Percentiles rank a stretch among this genome's conserved stretches.
Conservation (phyloP, 257 asterid genomes). For the Pogostemon cablin region DNA sequence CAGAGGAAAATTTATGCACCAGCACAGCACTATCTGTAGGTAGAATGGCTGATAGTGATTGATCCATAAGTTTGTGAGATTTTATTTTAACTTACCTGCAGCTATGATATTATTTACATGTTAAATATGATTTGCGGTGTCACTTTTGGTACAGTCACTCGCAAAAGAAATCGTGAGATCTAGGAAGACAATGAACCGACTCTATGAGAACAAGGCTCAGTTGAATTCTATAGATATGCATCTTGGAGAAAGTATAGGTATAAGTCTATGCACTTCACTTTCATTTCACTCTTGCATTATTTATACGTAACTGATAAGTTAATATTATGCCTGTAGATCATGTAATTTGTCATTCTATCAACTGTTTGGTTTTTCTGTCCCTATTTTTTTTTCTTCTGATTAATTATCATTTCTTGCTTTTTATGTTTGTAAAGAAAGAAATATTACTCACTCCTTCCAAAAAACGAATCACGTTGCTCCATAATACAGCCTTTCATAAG, state of each 20-base stretch:
- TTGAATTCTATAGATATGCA: conserved; percentile 96
- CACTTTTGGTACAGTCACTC: conserved; percentile 58
- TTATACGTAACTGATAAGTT: neutral
- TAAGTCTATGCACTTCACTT: conserved; percentile 30
- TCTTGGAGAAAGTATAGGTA: conserved; percentile 97
- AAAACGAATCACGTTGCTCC: too few relatives aligned
- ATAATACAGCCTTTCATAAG: too few relatives aligned
- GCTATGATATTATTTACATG: neutral
- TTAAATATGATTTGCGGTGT: conserved; percentile 20
- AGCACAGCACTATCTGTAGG: neutral
- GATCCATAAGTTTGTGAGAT: neutral
- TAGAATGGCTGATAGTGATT: conserved; percentile 1
- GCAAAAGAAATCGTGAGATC: conserved; percentile 95
- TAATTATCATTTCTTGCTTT: neutral
- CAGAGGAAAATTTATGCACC: neutral
- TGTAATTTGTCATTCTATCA: neutral
- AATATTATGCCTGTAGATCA: neutral
- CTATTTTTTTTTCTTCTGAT: neutral
- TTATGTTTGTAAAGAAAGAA: too few relatives aligned
- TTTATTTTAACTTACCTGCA: neutral
- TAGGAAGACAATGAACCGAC: conserved; percentile 74
- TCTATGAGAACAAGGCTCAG: conserved; percentile 93
- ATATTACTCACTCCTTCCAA: too few relatives aligned
- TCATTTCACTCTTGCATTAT: conserved; percentile 14
- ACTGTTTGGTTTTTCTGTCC: conserved; percentile 1